phyloP scores from a whole-genome alignment of 257 asterid genomes.

The Fraxinus cuspidata region DNA sequence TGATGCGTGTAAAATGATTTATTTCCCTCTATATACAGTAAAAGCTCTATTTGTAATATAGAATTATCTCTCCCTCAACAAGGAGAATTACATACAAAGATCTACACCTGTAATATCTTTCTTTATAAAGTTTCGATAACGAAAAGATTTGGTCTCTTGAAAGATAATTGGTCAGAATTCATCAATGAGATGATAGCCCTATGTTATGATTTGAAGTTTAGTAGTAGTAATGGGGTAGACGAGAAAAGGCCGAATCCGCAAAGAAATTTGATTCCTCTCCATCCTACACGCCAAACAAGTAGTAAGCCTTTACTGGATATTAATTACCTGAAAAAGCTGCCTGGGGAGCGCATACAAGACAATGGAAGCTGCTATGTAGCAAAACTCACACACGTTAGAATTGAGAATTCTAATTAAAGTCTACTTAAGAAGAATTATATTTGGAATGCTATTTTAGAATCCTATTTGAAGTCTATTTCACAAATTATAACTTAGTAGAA shows the following conservation, averaged over 20 bases:
- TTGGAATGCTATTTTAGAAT: no score
- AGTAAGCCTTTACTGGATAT: conserved; percentile 43
- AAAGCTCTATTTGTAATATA: no score
- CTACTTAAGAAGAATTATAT: no score
- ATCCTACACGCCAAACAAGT: conserved; percentile 27
- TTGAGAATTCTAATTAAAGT: no score
- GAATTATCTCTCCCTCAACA: no score
- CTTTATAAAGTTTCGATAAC: conserved; percentile 32
- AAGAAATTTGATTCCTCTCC: background rate
- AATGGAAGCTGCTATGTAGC: conserved; percentile 24
- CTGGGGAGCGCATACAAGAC: conserved; percentile 24
- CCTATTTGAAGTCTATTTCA: no score
- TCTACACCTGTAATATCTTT: no score
- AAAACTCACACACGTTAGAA: conserved; percentile 17
- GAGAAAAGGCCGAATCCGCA: background rate
- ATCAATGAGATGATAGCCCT: conserved; percentile 35
- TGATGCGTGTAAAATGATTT: no score
- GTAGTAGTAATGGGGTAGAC: conserved; percentile 24
- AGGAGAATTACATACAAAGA: no score
- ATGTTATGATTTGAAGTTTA: conserved; percentile 35
- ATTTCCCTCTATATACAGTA: no score
- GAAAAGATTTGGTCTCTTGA: conserved; percentile 30
- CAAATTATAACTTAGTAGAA: no score
- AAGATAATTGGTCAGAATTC: conserved; percentile 41
- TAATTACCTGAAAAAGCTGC: conserved; percentile 7